Evolutionary conservation across 2,329 filamentous ascomycete species (phyloP).

Genomic region (Fusarium brachygibbosum): DNA sequence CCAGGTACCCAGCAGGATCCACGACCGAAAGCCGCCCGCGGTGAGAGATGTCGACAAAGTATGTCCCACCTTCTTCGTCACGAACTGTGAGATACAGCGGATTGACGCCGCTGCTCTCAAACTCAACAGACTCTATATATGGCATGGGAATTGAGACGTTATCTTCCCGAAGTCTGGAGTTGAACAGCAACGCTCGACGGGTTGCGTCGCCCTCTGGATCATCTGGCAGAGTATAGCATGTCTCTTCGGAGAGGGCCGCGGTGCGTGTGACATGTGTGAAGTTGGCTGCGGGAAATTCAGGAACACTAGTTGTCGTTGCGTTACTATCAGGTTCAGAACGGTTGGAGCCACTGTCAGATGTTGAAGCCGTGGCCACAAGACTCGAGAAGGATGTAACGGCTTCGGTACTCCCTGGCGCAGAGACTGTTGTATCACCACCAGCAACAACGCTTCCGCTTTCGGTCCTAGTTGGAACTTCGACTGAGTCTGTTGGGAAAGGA

Average conservation of each 20-base stretch:
- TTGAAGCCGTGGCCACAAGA: conserved; percentile 19
- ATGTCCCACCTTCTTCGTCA: conserved; percentile 47
- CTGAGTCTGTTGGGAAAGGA: conserved; percentile 10
- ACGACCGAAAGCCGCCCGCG: conserved; percentile 51
- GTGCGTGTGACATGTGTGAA: conserved; percentile 53
- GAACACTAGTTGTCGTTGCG: conserved; percentile 18
- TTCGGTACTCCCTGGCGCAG: conserved; percentile 5
- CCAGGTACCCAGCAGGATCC: conserved; percentile 50
- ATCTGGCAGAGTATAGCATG: conserved; percentile 51
- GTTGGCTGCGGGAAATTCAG: conserved; percentile 49
- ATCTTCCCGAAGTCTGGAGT: conserved; percentile 48
- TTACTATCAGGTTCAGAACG: conserved; percentile 25
- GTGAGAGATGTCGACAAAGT: conserved; percentile 55
- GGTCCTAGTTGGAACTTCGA: background rate
- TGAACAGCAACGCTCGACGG: conserved; percentile 51
- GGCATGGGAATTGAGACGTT: conserved; percentile 54
- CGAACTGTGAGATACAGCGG: conserved; percentile 54
- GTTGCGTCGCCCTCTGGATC: conserved; percentile 42
- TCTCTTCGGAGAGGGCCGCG: conserved; percentile 46
- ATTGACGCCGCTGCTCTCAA: conserved; percentile 51
- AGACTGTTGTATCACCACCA: background rate
- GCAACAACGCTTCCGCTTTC: conserved; percentile 1
- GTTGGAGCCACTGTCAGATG: conserved; percentile 4
- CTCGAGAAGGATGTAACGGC: conserved; percentile 36
- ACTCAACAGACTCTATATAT: conserved; percentile 56